These are phyloP conservation scores for Thelonectria discophora DNA, from an alignment of 2,329 filamentous ascomycete species.

Conservation along the genomic window DNA sequence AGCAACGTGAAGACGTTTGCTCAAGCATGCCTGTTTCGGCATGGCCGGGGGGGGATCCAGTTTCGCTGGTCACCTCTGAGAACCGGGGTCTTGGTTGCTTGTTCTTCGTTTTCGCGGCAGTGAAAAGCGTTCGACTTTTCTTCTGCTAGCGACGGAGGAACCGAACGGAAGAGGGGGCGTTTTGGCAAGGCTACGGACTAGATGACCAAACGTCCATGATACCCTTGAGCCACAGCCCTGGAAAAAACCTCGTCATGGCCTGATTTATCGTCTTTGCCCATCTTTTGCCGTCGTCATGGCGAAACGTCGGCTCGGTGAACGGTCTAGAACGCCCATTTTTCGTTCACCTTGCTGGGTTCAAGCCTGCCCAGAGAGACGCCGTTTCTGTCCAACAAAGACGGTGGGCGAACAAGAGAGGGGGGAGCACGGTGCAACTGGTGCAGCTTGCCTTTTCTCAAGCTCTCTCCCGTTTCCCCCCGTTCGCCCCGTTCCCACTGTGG, in stretches of 20 bases:
- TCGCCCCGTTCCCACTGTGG: no score
- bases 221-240: no score
- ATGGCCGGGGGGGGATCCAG: conserved; percentile 18
- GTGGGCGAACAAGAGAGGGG: no score
- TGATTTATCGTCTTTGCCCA: not conserved
- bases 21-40: conserved; percentile 35
- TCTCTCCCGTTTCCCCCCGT: no score
- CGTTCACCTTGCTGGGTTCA: conserved; percentile 4
- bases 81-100: no score
- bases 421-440: no score
- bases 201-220: no score
- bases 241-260: not conserved
- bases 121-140: not conserved
- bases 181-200: no score
- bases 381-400: no score
- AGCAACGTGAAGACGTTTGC: conserved; percentile 22
- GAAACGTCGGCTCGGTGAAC: conserved; percentile 2
- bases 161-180: not conserved
- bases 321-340: conserved; percentile 12
- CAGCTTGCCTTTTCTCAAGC: no score
- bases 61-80: conserved; percentile 16
- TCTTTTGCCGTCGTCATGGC: not conserved
- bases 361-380: not conserved
- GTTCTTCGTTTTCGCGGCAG: not conserved
- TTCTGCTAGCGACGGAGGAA: not conserved